These are phyloP conservation scores for Kluyveromyces aestuarii DNA, from an alignment of 805 yeast species.

Conservation along the genomic window DNA sequence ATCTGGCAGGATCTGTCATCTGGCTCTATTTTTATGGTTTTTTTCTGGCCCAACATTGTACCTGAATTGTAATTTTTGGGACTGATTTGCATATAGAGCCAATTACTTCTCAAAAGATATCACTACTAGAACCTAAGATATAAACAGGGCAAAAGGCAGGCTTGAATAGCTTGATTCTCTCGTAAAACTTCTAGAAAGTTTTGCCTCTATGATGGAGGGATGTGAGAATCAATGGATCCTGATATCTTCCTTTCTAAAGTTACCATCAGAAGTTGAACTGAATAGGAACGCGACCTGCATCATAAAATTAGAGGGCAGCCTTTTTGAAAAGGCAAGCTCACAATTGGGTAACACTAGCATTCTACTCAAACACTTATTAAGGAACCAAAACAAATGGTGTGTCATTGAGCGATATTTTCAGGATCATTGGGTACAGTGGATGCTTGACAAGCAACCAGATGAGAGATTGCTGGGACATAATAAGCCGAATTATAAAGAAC, in stretches of 20 bases:
- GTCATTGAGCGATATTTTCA: slow-evolving; percentile 1
- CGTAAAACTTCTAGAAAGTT: not conserved
- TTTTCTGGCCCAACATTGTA: too few species aligned
- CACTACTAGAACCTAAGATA: too few species aligned
- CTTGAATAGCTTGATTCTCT: too few species aligned
- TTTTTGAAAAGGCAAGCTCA: not conserved
- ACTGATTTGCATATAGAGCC: too few species aligned
- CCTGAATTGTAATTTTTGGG: too few species aligned
- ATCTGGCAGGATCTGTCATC: too few species aligned
- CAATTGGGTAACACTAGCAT: not conserved
- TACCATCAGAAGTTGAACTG: not conserved
- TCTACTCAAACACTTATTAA: not conserved
- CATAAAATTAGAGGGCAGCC: not conserved
- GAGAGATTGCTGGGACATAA: not conserved
- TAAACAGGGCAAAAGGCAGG: too few species aligned
- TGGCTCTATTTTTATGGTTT: too few species aligned
- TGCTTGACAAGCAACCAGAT: not conserved
- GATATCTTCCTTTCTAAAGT: not conserved
- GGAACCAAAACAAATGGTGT: not conserved
- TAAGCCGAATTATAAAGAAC: slow-evolving; percentile 1
- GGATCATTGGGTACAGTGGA: slow-evolving; percentile 1
- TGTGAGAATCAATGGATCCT: not conserved
- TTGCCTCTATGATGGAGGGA: not conserved
- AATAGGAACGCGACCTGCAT: not conserved
- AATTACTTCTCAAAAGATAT: too few species aligned